Percentiles rank a stretch among this genome's conserved stretches.
Evolutionary conservation across 192 early-diverging fungal species (phyloP).

Genomic region (Mycoemilia scoparia): DNA sequence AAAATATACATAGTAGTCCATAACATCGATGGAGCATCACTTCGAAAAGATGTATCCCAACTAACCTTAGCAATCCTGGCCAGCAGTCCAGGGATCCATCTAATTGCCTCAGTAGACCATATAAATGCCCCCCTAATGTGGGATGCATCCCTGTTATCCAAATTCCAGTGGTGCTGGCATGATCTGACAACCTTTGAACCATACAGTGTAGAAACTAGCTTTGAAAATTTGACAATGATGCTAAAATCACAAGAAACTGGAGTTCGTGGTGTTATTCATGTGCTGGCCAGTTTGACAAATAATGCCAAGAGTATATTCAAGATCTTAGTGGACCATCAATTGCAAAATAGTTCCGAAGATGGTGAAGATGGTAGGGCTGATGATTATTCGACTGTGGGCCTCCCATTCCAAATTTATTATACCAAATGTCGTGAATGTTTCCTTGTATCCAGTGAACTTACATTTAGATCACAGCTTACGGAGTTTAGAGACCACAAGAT

Average conservation of each 20-base stretch:
- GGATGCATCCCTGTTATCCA: slow-evolving; percentile 49
- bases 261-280: slow-evolving; percentile 53
- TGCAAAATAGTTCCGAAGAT: slow-evolving; percentile 25
- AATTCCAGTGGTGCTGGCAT: slow-evolving; percentile 80
- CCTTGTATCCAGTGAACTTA: slow-evolving; percentile 60
- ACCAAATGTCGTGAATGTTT: slow-evolving; percentile 63
- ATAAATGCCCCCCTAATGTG: slow-evolving; percentile 77
- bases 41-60: slow-evolving; percentile 56
- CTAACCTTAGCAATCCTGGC: slow-evolving; percentile 47
- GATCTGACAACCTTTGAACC: slow-evolving; percentile 73
- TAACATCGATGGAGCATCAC: slow-evolving; percentile 66
- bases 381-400: slow-evolving; percentile 12
- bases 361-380: slow-evolving; percentile 7
- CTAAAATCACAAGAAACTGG: slow-evolving; percentile 34
- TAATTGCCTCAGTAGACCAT: slow-evolving; percentile 80
- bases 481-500: slow-evolving; percentile 90
- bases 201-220: slow-evolving; percentile 68
- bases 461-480: slow-evolving; percentile 75
- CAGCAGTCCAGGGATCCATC: slow-evolving; percentile 38
- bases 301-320: slow-evolving; percentile 76
- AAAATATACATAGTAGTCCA: slow-evolving; percentile 63
- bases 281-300: slow-evolving; percentile 59
- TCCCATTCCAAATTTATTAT: slow-evolving; percentile 53
- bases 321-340: slow-evolving; percentile 71
- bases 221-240: slow-evolving; percentile 53